Evolutionary conservation across 345 rosid species (phyloP).

Genomic region (Anastatica hierochuntica): DNA sequence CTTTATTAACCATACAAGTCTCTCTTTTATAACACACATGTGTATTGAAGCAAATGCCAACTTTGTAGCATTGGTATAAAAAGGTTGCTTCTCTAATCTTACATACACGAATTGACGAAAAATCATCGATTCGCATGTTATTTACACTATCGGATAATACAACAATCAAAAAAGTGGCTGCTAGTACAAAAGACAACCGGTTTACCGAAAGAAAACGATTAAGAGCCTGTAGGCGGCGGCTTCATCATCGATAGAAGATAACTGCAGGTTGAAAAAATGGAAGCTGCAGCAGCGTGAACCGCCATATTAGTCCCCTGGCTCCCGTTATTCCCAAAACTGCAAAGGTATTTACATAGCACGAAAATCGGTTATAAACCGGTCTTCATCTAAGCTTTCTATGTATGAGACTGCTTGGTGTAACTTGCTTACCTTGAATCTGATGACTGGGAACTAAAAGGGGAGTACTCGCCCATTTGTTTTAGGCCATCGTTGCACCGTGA

Average conservation of each 20-base stretch:
- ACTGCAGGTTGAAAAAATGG: constrained; percentile 81
- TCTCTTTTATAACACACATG: too few species aligned
- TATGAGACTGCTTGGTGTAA: background rate
- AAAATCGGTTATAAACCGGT: background rate
- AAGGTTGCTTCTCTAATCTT: constrained; percentile 19
- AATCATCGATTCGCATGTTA: constrained; percentile 12
- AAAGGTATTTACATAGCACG: too few species aligned
- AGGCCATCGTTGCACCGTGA: constrained; percentile 67
- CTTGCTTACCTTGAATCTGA: constrained; percentile 39
- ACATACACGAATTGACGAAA: constrained; percentile 14
- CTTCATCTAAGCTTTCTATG: background rate
- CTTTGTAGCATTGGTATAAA: background rate
- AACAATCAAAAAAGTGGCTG: constrained; percentile 10
- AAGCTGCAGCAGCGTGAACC: constrained; percentile 92
- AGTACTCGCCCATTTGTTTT: constrained; percentile 35
- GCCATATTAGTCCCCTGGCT: constrained; percentile 50
- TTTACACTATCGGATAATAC: constrained; percentile 17
- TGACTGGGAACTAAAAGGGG: constrained; percentile 33
- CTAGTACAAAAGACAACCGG: background rate
- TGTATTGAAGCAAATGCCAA: constrained; percentile 5
- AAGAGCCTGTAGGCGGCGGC: constrained; percentile 43
- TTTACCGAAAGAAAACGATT: constrained; percentile 12
- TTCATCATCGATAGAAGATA: constrained; percentile 60
- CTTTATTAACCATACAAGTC: too few species aligned
- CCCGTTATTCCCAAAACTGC: constrained; percentile 37